Percentiles rank a stretch among this genome's conserved stretches.
phyloP scores from a whole-genome alignment of 2,329 filamentous ascomycete species.

The Aspergillus sp. region DNA sequence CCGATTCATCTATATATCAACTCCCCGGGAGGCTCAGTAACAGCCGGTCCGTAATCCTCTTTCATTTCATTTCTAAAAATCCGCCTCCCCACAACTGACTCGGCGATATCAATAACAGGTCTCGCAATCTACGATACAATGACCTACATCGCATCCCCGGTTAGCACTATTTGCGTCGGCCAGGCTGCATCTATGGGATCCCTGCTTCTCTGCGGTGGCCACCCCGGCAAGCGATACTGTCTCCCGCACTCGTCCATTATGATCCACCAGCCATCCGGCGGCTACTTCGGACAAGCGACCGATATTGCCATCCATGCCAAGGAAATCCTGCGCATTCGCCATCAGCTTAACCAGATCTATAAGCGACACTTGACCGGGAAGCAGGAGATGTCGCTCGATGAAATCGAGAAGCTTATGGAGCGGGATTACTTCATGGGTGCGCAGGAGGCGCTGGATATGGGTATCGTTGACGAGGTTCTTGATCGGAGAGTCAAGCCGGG shows the following conservation, averaged over 20 bases:
- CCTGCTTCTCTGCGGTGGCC: constrained; percentile 79
- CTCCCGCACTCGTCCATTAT: constrained; percentile 93
- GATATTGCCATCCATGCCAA: constrained; percentile 97
- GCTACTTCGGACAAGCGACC: constrained; percentile 60
- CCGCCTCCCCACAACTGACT: neutral
- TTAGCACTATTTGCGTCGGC: constrained; percentile 91
- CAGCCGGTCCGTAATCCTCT: constrained; percentile 54
- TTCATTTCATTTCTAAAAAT: neutral
- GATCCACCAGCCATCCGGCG: constrained; percentile 91
- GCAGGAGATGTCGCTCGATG: constrained; percentile 67
- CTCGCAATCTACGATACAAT: constrained; percentile 97
- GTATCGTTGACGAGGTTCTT: constrained; percentile 88
- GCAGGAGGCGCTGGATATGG: constrained; percentile 80
- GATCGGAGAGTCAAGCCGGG: constrained; percentile 35
- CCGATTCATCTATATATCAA: constrained; percentile 98
- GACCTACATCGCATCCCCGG: constrained; percentile 89
- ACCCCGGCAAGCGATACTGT: constrained; percentile 77
- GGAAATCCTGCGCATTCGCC: constrained; percentile 83
- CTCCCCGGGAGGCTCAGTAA: constrained; percentile 88
- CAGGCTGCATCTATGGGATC: constrained; percentile 95
- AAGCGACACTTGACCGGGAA: constrained; percentile 69
- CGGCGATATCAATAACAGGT: constrained; percentile 15
- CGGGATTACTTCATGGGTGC: constrained; percentile 91
- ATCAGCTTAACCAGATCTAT: constrained; percentile 88
- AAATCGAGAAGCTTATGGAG: constrained; percentile 95